Conservation (phyloP, 2,329 filamentous ascomycete genomes). For the Xylariaceae sp. region DNA sequence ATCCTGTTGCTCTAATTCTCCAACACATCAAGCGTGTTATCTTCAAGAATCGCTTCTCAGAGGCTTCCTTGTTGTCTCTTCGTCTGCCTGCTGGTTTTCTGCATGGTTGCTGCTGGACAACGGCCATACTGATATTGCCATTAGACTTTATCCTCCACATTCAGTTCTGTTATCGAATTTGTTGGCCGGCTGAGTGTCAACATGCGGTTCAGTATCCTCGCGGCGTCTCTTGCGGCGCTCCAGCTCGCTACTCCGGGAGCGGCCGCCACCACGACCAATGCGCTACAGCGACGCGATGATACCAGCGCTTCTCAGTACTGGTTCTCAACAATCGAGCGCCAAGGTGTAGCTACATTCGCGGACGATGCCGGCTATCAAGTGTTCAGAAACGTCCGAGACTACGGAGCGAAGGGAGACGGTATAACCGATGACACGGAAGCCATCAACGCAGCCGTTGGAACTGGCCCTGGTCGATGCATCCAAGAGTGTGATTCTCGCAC, state of each 20-base stretch:
- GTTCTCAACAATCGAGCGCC: conserved; percentile 63
- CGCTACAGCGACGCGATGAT: conserved; percentile 25
- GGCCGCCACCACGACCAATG: conserved; percentile 19
- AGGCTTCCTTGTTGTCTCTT: not conserved
- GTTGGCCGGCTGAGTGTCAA: conserved; percentile 30
- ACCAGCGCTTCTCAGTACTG: conserved; percentile 55
- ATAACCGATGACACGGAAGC: conserved; percentile 77
- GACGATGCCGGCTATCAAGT: conserved; percentile 56
- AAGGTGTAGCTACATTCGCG: conserved; percentile 63
- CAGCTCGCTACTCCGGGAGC: conserved; percentile 24
- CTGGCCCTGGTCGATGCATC: conserved; percentile 70
- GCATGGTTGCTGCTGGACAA: conserved; percentile 4
- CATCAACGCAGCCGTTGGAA: conserved; percentile 77
- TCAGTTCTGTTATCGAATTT: conserved; percentile 20
- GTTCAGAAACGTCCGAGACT: conserved; percentile 73
- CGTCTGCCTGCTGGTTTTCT: conserved; percentile 2
- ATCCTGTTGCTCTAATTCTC: not conserved
- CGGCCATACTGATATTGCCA: conserved; percentile 7
- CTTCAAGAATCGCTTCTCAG: not conserved
- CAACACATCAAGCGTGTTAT: too few species aligned
- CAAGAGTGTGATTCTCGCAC: conserved; percentile 78
- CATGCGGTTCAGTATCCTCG: conserved; percentile 32
- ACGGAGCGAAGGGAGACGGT: conserved; percentile 63
- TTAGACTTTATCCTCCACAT: conserved; percentile 10
- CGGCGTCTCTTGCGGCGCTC: conserved; percentile 26